Percentiles rank a stretch among this genome's conserved stretches.
Conservation (phyloP, 2,329 filamentous ascomycete species). For the Ceratocystis smalleyi region DNA sequence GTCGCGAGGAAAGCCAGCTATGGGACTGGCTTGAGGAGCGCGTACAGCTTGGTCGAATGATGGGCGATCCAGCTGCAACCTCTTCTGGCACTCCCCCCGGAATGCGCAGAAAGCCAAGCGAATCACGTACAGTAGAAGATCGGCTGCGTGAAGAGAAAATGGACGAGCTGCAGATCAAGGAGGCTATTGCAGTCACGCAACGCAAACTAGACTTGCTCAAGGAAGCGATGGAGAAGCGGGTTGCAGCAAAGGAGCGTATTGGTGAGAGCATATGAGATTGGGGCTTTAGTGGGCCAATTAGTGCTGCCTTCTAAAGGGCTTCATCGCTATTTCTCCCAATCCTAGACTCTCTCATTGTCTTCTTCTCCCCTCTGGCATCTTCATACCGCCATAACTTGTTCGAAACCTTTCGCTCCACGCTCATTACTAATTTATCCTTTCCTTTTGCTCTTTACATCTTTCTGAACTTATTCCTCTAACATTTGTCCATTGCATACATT, state of each 20-base stretch:
- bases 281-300: not conserved
- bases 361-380: too few relatives aligned
- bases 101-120: conserved; percentile 31
- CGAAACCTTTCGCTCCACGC: not conserved
- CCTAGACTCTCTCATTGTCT: too few relatives aligned
- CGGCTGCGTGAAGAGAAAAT: conserved; percentile 45
- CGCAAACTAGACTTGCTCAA: conserved; percentile 67
- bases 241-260: conserved; percentile 18
- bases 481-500: not conserved
- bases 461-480: not conserved
- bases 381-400: not conserved
- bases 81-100: conserved; percentile 18
- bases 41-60: conserved; percentile 51
- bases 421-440: not conserved
- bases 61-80: conserved; percentile 25
- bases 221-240: conserved; percentile 49
- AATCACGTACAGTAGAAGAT: conserved; percentile 44
- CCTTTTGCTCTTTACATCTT: not conserved
- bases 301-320: too few relatives aligned
- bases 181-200: conserved; percentile 75
- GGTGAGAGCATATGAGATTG: not conserved
- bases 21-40: conserved; percentile 91
- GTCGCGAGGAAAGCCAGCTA: conserved; percentile 67
- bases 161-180: conserved; percentile 56
- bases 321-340: too few relatives aligned